phyloP scores from a whole-genome alignment of 805 yeast genomes.

The Barnettozyma siamensis region DNA sequence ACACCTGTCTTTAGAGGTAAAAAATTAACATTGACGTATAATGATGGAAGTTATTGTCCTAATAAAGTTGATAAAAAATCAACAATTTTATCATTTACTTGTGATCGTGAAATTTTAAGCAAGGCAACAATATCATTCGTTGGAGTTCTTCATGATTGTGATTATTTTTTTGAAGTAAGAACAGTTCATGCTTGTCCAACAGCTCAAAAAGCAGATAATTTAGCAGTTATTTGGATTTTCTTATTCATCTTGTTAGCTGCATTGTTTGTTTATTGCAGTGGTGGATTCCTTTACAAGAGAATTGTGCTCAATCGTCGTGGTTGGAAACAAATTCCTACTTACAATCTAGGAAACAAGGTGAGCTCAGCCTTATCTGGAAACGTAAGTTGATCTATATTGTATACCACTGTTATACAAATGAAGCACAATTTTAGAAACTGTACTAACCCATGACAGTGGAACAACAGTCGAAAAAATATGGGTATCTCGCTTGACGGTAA shows the following conservation, averaged over 20 bases:
- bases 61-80: constrained; percentile 53
- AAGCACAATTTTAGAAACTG: not conserved
- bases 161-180: constrained; percentile 76
- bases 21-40: constrained; percentile 64
- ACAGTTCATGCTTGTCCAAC: constrained; percentile 87
- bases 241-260: constrained; percentile 42
- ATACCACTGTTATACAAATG: too few species aligned
- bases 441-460: constrained; percentile 17
- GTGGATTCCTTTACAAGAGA: constrained; percentile 33
- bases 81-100: constrained; percentile 63
- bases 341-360: constrained; percentile 21
- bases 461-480: constrained; percentile 7
- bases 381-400: constrained; percentile 23
- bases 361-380: constrained; percentile 22
- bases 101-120: constrained; percentile 68
- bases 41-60: constrained; percentile 59
- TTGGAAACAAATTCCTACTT: constrained; percentile 30
- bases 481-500: constrained; percentile 20
- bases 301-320: constrained; percentile 32
- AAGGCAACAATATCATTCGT: constrained; percentile 64
- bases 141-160: constrained; percentile 71
- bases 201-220: constrained; percentile 57
- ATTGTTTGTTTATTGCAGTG: constrained; percentile 36
- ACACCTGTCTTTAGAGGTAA: constrained; percentile 66
- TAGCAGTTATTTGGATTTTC: constrained; percentile 62